A percentile compares a stretch with the other conserved stretches of the same genome.
These are phyloP conservation scores for Talaromyces verruculosus DNA, from an alignment of 2,329 filamentous ascomycete genomes.

Conservation along the genomic window DNA sequence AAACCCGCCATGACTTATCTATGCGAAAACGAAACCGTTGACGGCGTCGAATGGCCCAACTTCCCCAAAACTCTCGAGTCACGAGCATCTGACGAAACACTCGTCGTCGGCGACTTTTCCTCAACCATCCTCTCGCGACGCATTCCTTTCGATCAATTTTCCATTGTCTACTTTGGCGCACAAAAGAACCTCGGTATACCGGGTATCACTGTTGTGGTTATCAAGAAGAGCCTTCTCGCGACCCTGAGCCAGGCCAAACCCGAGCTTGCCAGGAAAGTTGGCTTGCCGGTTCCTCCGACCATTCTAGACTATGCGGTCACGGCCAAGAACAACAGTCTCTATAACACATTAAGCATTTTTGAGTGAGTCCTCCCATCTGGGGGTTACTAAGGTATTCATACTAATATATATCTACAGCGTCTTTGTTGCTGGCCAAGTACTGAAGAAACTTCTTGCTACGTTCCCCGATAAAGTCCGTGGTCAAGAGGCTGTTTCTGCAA, in stretches of 20 bases:
- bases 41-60: slow-evolving; percentile 82
- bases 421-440: slow-evolving; percentile 70
- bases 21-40: slow-evolving; percentile 86
- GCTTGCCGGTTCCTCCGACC: slow-evolving; percentile 58
- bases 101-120: slow-evolving; percentile 89
- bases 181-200: slow-evolving; percentile 92
- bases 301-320: slow-evolving; percentile 81
- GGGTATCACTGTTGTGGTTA: slow-evolving; percentile 80
- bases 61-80: slow-evolving; percentile 65
- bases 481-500: slow-evolving; percentile 69
- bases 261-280: slow-evolving; percentile 57
- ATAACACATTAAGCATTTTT: slow-evolving; percentile 95
- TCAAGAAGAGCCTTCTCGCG: slow-evolving; percentile 75
- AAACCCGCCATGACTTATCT: slow-evolving; percentile 76
- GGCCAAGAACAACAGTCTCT: slow-evolving; percentile 89
- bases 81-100: slow-evolving; percentile 62
- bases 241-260: slow-evolving; percentile 51
- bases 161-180: slow-evolving; percentile 56
- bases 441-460: slow-evolving; percentile 68
- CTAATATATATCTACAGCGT: slow-evolving; percentile 3
- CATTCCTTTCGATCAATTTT: slow-evolving; percentile 19
- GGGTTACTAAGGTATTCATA: slow-evolving; percentile 55
- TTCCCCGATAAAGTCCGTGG: slow-evolving; percentile 70
- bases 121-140: slow-evolving; percentile 73
- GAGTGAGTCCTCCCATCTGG: slow-evolving; percentile 56